These are phyloP conservation scores for Entomortierella parvispora DNA, from an alignment of 192 early-diverging fungal genomes.

Conservation along the genomic window DNA sequence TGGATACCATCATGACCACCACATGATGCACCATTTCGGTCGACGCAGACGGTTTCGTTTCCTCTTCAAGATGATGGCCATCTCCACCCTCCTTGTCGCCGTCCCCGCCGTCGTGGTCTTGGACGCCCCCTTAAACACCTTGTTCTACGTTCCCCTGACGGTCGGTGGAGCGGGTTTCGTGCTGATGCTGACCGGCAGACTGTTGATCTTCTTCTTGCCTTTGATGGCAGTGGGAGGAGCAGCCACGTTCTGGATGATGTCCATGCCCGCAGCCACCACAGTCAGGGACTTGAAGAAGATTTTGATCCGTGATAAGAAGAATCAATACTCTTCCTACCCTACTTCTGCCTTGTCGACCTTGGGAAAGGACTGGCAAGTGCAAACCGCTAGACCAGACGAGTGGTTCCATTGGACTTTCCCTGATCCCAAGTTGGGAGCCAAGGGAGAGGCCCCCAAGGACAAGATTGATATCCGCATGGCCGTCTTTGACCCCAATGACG, in stretches of 20 bases:
- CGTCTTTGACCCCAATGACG: conserved; percentile 33
- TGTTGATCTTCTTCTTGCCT: conserved; percentile 20
- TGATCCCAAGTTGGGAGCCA: not conserved
- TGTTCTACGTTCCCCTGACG: conserved; percentile 17
- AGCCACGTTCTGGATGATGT: conserved; percentile 2
- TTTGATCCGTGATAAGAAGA: conserved; percentile 15
- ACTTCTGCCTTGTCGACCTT: conserved; percentile 12
- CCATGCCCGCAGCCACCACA: conserved; percentile 18
- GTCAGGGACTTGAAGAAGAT: conserved; percentile 32
- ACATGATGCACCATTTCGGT: conserved; percentile 1
- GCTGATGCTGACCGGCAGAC: conserved; percentile 18
- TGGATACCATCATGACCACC: conserved; percentile 19
- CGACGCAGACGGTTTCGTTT: conserved; percentile 13
- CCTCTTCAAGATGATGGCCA: conserved; percentile 25
- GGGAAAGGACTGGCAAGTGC: conserved; percentile 25
- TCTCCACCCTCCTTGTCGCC: conserved; percentile 27
- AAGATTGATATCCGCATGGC: conserved; percentile 29
- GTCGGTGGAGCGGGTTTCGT: conserved; percentile 18
- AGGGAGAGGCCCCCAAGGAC: conserved; percentile 10
- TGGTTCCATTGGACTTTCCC: conserved; percentile 44
- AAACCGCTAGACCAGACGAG: conserved; percentile 23
- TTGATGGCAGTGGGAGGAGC: conserved; percentile 20
- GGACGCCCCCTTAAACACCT: conserved; percentile 8
- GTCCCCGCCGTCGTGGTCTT: conserved; percentile 24
- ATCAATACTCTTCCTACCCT: not conserved